Conservation (phyloP, 2,329 filamentous ascomycete genomes). For the Cephalotrichum gorgonifer region DNA sequence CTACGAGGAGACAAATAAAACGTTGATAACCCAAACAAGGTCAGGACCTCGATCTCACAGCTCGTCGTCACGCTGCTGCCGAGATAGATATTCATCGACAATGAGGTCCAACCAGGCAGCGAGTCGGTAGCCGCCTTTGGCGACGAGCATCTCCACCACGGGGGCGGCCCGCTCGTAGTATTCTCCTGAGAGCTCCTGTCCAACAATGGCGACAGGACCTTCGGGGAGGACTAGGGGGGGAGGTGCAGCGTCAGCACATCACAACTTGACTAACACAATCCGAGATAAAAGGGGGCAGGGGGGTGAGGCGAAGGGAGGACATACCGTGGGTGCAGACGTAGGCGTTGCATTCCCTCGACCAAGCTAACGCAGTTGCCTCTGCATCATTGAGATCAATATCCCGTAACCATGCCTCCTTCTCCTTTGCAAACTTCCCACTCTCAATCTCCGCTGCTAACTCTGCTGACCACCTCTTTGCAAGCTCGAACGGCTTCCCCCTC, state of each 20-base stretch:
- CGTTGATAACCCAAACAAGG: too few relatives aligned
- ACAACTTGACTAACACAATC: not conserved
- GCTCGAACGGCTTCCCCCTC: slow-evolving; percentile 35
- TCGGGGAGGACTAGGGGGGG: slow-evolving; percentile 51
- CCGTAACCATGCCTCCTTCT: slow-evolving; percentile 43
- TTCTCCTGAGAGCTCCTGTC: slow-evolving; percentile 48
- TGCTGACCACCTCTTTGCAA: slow-evolving; percentile 46
- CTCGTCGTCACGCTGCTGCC: not conserved
- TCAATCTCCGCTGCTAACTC: slow-evolving; percentile 43
- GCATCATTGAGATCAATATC: slow-evolving; percentile 45
- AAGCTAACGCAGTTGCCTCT: slow-evolving; percentile 45
- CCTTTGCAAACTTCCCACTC: slow-evolving; percentile 40
- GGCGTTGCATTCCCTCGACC: slow-evolving; percentile 54
- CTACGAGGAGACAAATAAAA: too few relatives aligned
- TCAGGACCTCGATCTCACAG: not conserved
- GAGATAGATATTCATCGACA: slow-evolving; percentile 21
- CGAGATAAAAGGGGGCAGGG: too few relatives aligned
- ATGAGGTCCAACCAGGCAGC: slow-evolving; percentile 58
- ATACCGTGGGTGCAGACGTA: slow-evolving; percentile 52
- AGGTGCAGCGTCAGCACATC: slow-evolving; percentile 11
- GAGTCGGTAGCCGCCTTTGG: slow-evolving; percentile 58
- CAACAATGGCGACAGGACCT: slow-evolving; percentile 45
- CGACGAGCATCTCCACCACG: slow-evolving; percentile 55
- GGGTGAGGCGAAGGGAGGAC: slow-evolving; percentile 13
- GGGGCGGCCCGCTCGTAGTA: slow-evolving; percentile 57